These are phyloP conservation scores for Carpinus fangiana DNA, from an alignment of 306 rosid species.

Conservation along the genomic window DNA sequence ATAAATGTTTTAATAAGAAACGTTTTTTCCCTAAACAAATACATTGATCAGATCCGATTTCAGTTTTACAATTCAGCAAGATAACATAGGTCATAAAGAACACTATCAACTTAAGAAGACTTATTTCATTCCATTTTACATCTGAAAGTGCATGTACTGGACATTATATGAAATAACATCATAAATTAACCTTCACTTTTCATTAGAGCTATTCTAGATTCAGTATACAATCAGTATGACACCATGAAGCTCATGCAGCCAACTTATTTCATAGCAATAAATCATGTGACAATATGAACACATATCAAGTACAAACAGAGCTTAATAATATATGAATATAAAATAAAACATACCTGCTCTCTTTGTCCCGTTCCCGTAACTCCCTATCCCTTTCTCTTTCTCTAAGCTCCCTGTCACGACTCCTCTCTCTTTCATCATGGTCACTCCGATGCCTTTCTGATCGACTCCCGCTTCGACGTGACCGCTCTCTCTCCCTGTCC, in stretches of 20 bases:
- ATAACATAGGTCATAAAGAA: neutral
- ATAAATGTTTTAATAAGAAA: neutral
- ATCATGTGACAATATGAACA: neutral
- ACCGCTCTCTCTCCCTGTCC: slow-evolving; percentile 58
- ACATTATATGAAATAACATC: neutral
- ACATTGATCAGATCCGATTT: neutral
- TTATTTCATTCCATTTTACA: neutral
- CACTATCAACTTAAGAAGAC: neutral
- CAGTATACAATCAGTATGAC: neutral
- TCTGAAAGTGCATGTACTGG: neutral
- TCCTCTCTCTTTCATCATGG: slow-evolving; percentile 59
- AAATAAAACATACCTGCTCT: slow-evolving; percentile 59
- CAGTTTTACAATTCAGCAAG: neutral
- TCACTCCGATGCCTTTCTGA: slow-evolving; percentile 67
- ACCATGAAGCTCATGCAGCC: neutral
- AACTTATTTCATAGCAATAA: too few relatives aligned
- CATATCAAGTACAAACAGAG: neutral
- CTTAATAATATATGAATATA: slow-evolving; percentile 4
- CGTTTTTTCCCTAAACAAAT: neutral
- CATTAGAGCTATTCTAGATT: neutral
- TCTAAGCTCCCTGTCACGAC: slow-evolving; percentile 52
- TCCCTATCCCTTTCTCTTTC: slow-evolving; percentile 66
- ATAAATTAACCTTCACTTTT: neutral
- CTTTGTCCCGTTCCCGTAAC: slow-evolving; percentile 60
- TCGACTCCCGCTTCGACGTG: slow-evolving; percentile 61